A percentile compares a stretch with the other conserved stretches of the same genome.
Evolutionary conservation across 2,329 filamentous ascomycete genomes (phyloP).

Genomic region (Alternaria infectoria): DNA sequence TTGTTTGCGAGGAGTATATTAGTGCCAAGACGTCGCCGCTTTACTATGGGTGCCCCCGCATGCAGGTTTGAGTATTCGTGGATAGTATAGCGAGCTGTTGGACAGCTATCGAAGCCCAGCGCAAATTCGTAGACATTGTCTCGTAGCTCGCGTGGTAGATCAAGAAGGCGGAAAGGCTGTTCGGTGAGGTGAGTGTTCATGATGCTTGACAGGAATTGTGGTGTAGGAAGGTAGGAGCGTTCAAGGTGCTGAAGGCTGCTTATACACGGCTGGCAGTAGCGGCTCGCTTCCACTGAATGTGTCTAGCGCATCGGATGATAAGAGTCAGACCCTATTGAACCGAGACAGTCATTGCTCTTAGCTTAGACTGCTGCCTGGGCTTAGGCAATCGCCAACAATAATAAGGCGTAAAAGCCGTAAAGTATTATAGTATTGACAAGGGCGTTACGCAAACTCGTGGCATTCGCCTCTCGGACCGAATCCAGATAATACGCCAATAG

Average conservation of each 20-base stretch:
- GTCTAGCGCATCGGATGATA: not conserved
- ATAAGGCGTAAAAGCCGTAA: not conserved
- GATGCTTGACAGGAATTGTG: not conserved
- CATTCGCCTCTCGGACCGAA: not conserved
- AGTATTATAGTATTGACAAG: not conserved
- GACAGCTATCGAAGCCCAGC: not conserved
- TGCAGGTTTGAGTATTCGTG: not conserved
- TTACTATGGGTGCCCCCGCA: not conserved
- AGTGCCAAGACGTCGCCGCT: not conserved
- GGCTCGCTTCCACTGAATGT: not conserved
- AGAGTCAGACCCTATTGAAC: too few species aligned
- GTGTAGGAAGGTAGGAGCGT: not conserved
- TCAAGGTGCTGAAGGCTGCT: not conserved
- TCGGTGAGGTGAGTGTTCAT: not conserved
- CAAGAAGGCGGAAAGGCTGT: not conserved
- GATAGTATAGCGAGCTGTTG: not conserved
- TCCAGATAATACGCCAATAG: not conserved
- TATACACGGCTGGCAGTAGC: not conserved
- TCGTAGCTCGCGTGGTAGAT: not conserved
- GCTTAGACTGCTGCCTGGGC: not conserved
- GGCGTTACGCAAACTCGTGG: not conserved
- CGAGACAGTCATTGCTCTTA: not conserved
- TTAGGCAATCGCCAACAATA: not conserved
- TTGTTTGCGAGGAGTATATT: not conserved
- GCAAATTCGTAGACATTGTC: not conserved